Evolutionary conservation across 768 basidiomycete species (phyloP).

Genomic region (Mycena crocata): DNA sequence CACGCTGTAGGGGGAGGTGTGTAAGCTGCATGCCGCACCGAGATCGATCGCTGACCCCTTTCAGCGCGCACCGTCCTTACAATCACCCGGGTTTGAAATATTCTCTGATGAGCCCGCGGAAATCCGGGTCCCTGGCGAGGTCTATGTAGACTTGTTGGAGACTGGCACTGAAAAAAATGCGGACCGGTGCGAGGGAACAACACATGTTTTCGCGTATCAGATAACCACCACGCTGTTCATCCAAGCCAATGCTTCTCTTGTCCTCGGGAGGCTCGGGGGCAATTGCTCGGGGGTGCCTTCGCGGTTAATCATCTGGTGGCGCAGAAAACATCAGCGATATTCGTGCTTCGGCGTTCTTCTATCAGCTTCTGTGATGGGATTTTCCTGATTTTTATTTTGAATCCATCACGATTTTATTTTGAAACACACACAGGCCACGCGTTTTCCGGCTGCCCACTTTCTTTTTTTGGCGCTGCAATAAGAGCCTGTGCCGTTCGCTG

Average conservation of each 20-base stretch:
- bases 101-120: slow-evolving; percentile 8
- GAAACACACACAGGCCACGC: slow-evolving; percentile 10
- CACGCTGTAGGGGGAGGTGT: slow-evolving; percentile 26
- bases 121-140: no score
- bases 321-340: slow-evolving; percentile 11
- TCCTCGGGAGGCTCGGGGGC: no score
- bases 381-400: background rate
- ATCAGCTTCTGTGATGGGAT: background rate
- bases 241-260: no score
- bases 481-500: background rate
- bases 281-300: slow-evolving; percentile 14
- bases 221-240: no score
- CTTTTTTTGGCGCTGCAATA: background rate
- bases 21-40: background rate
- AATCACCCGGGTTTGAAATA: slow-evolving; percentile 19
- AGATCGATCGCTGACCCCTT: slow-evolving; percentile 1
- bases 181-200: no score
- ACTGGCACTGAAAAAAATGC: no score
- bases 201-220: no score
- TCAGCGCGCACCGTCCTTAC: background rate
- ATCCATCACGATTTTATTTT: background rate
- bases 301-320: slow-evolving; percentile 12
- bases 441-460: background rate
- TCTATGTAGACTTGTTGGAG: no score
- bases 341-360: background rate